A percentile compares a stretch with the other conserved stretches of the same genome.
Evolutionary conservation across 345 rosid genomes (phyloP).

Genomic region (Euphorbia pulcherrima): DNA sequence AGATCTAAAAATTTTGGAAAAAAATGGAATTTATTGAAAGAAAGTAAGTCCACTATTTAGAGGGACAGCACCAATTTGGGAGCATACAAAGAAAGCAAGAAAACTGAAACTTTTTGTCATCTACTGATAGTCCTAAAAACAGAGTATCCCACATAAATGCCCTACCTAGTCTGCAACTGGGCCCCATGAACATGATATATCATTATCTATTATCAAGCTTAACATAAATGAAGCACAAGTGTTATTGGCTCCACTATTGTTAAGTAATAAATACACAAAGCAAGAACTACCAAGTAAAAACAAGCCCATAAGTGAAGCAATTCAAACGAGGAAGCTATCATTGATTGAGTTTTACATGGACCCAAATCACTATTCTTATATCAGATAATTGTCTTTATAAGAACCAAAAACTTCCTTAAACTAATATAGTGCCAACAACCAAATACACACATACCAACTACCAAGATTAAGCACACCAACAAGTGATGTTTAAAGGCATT

Average conservation of each 20-base stretch:
- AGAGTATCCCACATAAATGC: constrained; percentile 21
- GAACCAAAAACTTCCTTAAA: not conserved
- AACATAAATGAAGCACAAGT: constrained; percentile 24
- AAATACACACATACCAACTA: too few relatives aligned
- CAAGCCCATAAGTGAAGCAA: not conserved
- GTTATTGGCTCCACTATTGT: constrained; percentile 1
- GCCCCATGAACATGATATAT: constrained; percentile 29
- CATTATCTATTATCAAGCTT: constrained; percentile 22
- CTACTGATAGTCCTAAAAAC: constrained; percentile 12
- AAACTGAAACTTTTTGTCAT: constrained; percentile 18
- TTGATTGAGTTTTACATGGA: not conserved
- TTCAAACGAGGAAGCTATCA: not conserved
- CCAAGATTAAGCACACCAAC: not conserved
- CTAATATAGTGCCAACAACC: not conserved
- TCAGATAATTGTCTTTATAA: not conserved
- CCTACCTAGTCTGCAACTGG: constrained; percentile 11
- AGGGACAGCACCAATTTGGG: constrained; percentile 14
- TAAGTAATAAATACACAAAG: not conserved
- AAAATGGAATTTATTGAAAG: constrained; percentile 6
- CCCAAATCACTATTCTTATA: not conserved
- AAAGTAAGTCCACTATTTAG: constrained; percentile 1
- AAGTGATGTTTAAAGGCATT: not conserved
- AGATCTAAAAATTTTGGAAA: not conserved
- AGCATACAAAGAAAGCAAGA: constrained; percentile 11
- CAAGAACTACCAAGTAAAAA: not conserved